Evolutionary conservation across 106 monocot genomes (phyloP).

Genomic region (Vanilla planifolia): DNA sequence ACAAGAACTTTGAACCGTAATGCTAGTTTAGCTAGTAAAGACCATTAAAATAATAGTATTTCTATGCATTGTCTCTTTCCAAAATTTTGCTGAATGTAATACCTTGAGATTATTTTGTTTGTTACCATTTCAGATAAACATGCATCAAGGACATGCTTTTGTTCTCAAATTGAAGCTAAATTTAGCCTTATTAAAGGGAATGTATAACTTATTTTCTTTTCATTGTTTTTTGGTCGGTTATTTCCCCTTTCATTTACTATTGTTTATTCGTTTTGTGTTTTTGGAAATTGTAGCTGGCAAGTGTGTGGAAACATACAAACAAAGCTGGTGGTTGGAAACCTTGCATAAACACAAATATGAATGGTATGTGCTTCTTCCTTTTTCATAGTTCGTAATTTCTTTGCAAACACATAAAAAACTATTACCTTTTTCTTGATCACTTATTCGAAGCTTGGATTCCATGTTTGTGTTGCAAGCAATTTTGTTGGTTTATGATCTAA

Average conservation of each 20-base stretch:
- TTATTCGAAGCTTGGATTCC: not conserved
- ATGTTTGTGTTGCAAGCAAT: not conserved
- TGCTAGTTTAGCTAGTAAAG: too few relatives aligned
- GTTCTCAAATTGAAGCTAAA: not conserved
- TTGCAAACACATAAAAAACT: too few relatives aligned
- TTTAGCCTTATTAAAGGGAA: too few relatives aligned
- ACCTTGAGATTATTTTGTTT: not conserved
- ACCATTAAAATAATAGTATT: too few relatives aligned
- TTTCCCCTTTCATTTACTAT: too few relatives aligned
- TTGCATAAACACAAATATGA: constrained; percentile 47
- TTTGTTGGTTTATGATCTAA: not conserved
- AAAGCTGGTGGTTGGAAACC: constrained; percentile 78
- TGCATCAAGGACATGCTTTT: not conserved
- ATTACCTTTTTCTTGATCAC: too few relatives aligned
- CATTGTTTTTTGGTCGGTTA: too few relatives aligned
- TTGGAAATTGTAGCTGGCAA: constrained; percentile 77
- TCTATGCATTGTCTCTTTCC: not conserved
- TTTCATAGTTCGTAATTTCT: too few relatives aligned
- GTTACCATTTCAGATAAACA: not conserved
- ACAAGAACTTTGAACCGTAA: too few relatives aligned
- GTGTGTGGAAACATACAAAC: constrained; percentile 75
- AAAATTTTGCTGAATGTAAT: too few relatives aligned
- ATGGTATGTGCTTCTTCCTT: constrained; percentile 35
- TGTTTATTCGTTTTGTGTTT: too few relatives aligned
- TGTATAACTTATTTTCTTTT: too few relatives aligned